phyloP scores from a whole-genome alignment of 208 protist genomes.

The Leptomonas seymouri region DNA sequence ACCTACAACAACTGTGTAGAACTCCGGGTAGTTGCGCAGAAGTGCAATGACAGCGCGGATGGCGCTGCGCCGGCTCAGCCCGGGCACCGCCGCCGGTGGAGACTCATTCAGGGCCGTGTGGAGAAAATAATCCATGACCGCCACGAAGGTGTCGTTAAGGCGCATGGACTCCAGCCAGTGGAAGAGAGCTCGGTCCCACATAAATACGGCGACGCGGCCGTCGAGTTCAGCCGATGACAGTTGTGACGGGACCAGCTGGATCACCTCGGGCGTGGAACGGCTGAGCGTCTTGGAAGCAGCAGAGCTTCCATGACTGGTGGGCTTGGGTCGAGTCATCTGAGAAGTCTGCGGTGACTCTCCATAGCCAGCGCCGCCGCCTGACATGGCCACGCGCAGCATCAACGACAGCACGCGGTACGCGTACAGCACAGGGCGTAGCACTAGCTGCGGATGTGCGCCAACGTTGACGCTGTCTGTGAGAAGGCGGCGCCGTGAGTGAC shows the following conservation, averaged over 20 bases:
- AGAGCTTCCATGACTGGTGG: not conserved
- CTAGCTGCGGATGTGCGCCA: constrained; percentile 15
- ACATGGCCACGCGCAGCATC: constrained; percentile 35
- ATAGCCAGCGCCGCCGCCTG: constrained; percentile 7
- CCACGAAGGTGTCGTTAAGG: constrained; percentile 52
- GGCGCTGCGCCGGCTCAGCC: constrained; percentile 41
- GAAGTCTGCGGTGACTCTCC: not conserved
- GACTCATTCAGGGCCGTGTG: constrained; percentile 63
- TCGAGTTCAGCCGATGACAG: constrained; percentile 8
- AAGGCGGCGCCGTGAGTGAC: not conserved
- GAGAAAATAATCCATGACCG: constrained; percentile 66
- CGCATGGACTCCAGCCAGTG: constrained; percentile 77
- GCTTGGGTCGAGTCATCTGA: not conserved
- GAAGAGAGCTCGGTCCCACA: constrained; percentile 54
- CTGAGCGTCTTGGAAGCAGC: not conserved
- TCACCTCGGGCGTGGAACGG: not conserved
- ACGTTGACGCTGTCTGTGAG: not conserved
- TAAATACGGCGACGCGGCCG: constrained; percentile 33
- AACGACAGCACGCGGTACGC: constrained; percentile 58
- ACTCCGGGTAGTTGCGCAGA: constrained; percentile 77
- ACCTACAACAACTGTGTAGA: constrained; percentile 62
- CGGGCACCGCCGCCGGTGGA: constrained; percentile 39
- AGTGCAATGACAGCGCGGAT: constrained; percentile 49
- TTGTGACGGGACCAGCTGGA: not conserved
- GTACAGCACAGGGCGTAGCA: constrained; percentile 51